Evolutionary conservation across 805 yeast genomes (phyloP).

Genomic region (Suhomyces prunicola): DNA sequence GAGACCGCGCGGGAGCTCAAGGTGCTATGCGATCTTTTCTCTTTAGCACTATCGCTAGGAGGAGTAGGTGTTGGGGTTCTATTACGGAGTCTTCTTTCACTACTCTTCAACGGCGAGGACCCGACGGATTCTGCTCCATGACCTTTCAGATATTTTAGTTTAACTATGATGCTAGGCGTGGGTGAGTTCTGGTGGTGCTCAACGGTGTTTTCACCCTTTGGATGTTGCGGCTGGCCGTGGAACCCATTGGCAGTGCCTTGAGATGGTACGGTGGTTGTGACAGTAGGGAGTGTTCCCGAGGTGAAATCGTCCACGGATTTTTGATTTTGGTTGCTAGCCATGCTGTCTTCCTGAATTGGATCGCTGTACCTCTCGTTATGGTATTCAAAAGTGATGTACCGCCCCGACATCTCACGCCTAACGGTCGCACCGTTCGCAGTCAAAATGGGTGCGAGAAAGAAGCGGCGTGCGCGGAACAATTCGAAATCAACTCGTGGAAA

Average conservation of each 20-base stretch:
- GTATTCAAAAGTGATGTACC: not conserved
- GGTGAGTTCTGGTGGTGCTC: conserved; percentile 1
- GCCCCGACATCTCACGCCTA: not conserved
- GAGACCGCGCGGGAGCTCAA: not conserved
- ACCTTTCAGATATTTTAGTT: not conserved
- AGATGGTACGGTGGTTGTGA: not conserved
- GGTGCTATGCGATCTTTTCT: not conserved
- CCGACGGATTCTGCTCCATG: not conserved
- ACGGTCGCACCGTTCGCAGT: conserved; percentile 1
- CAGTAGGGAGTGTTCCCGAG: not conserved
- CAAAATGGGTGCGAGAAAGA: not conserved
- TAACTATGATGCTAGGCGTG: not conserved
- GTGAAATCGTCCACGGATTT: not conserved
- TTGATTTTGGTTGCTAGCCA: not conserved
- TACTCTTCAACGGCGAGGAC: not conserved
- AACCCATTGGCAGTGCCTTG: not conserved
- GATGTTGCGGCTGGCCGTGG: not conserved
- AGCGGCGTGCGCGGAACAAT: conserved; percentile 1
- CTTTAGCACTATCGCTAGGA: not conserved
- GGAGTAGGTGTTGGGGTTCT: not conserved
- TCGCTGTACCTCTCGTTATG: not conserved
- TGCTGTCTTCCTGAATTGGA: not conserved
- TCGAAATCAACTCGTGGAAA: not conserved
- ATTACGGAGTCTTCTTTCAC: not conserved
- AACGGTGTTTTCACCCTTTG: conserved; percentile 1